A percentile compares a stretch with the other conserved stretches of the same genome.
These are phyloP conservation scores for Ophiostoma sp. DNA, from an alignment of 2,329 filamentous ascomycete genomes.

Conservation along the genomic window DNA sequence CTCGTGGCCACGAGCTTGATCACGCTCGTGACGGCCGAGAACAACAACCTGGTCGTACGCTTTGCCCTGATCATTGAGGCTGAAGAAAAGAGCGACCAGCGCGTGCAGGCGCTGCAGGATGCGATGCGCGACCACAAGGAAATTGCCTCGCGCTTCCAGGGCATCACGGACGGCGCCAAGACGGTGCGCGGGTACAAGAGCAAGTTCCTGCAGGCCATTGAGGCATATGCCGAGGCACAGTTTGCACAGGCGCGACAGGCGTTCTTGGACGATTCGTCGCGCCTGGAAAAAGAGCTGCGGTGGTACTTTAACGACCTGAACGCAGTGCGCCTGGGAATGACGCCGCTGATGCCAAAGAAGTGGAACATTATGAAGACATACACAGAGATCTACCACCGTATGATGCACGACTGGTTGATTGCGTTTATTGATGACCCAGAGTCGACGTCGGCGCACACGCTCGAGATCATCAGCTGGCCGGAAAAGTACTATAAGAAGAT, in stretches of 20 bases:
- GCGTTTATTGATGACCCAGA: slow-evolving; percentile 77
- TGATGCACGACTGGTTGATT: slow-evolving; percentile 93
- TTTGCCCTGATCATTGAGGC: slow-evolving; percentile 89
- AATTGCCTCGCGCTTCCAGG: slow-evolving; percentile 87
- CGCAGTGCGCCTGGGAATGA: slow-evolving; percentile 89
- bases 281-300: slow-evolving; percentile 78
- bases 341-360: slow-evolving; percentile 84
- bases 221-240: slow-evolving; percentile 65
- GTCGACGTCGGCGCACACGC: slow-evolving; percentile 77
- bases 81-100: slow-evolving; percentile 93
- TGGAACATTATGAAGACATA: slow-evolving; percentile 95
- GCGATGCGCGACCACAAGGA: slow-evolving; percentile 94
- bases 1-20: slow-evolving; percentile 86
- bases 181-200: slow-evolving; percentile 93
- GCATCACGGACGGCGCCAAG: slow-evolving; percentile 88
- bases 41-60: slow-evolving; percentile 82
- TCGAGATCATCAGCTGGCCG: slow-evolving; percentile 90
- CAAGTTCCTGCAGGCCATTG: slow-evolving; percentile 80
- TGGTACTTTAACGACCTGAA: slow-evolving; percentile 99
- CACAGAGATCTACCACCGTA: slow-evolving; percentile 79
- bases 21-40: slow-evolving; percentile 76
- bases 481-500: slow-evolving; percentile 97
- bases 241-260: slow-evolving; percentile 66
- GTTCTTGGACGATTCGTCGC: slow-evolving; percentile 77
- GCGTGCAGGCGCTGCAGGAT: slow-evolving; percentile 84